Evolutionary conservation across 2,329 filamentous ascomycete species (phyloP).

Genomic region (Nothophaeocryptopus gaeumannii): DNA sequence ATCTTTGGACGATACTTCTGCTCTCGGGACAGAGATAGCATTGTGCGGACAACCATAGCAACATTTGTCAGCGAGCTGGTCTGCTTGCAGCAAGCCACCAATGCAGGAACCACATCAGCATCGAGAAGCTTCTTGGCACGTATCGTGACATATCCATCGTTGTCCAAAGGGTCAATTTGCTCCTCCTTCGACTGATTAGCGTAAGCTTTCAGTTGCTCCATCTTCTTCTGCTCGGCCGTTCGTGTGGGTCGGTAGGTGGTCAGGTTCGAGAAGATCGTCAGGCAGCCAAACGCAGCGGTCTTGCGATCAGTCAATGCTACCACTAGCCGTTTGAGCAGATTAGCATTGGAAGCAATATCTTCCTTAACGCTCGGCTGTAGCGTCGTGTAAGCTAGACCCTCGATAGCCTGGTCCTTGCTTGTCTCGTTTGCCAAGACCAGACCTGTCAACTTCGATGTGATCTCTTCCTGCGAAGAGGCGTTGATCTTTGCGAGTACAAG

Average conservation of each 20-base stretch:
- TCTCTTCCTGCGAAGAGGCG: constrained; percentile 25
- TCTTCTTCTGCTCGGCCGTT: constrained; percentile 87
- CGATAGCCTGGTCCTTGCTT: constrained; percentile 66
- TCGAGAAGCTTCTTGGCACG: constrained; percentile 79
- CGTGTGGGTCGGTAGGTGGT: constrained; percentile 74
- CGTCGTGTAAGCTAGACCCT: constrained; percentile 89
- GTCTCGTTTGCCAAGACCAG: constrained; percentile 35
- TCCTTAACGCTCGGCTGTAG: constrained; percentile 84
- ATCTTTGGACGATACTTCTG: constrained; percentile 71
- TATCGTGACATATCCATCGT: constrained; percentile 69
- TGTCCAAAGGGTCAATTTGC: constrained; percentile 65
- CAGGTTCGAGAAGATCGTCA: constrained; percentile 83
- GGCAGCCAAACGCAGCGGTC: constrained; percentile 67
- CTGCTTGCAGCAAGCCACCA: constrained; percentile 56
- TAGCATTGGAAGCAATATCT: constrained; percentile 64
- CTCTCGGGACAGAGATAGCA: constrained; percentile 74
- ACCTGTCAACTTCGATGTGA: constrained; percentile 30
- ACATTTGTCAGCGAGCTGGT: constrained; percentile 62
- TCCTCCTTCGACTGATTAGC: constrained; percentile 73
- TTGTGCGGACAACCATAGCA: constrained; percentile 69
- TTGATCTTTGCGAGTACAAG: constrained; percentile 56
- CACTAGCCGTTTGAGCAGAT: constrained; percentile 69
- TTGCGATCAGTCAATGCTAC: constrained; percentile 54
- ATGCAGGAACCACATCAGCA: constrained; percentile 70
- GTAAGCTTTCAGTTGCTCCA: constrained; percentile 89